Evolutionary conservation across 495 filamentous ascomycete species (phyloP).

Genomic region (Neurospora cerealis): DNA sequence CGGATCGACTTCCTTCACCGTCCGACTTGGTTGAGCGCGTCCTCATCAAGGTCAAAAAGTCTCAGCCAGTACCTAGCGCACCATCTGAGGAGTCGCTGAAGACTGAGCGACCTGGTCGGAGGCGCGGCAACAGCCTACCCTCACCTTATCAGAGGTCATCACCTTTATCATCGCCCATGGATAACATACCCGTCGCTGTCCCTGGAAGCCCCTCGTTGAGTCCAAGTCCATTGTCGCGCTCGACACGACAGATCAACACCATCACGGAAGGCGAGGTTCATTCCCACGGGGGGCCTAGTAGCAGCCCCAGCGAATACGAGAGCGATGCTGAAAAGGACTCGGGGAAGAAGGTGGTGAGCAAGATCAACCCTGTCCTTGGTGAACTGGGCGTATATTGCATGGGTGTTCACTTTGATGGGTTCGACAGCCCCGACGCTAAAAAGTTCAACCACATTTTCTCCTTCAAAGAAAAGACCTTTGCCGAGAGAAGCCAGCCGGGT

Average conservation of each 20-base stretch:
- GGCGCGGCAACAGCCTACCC: constrained; percentile 69
- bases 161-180: constrained; percentile 37
- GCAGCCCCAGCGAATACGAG: constrained; percentile 48
- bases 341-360: constrained; percentile 60
- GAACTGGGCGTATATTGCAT: constrained; percentile 81
- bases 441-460: constrained; percentile 90
- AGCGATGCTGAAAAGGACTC: constrained; percentile 45
- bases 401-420: constrained; percentile 74
- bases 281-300: constrained; percentile 33
- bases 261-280: constrained; percentile 40
- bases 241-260: constrained; percentile 31
- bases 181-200: constrained; percentile 41
- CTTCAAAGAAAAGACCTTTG: constrained; percentile 76
- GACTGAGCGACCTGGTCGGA: constrained; percentile 36
- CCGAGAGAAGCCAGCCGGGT: constrained; percentile 59
- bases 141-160: constrained; percentile 59
- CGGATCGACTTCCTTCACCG: constrained; percentile 65
- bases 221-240: constrained; percentile 26
- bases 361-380: constrained; percentile 74
- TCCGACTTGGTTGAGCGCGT: constrained; percentile 75
- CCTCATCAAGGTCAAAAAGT: constrained; percentile 85
- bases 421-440: constrained; percentile 65
- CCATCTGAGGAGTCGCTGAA: constrained; percentile 25
- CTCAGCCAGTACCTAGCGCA: constrained; percentile 19
- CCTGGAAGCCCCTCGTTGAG: constrained; percentile 47